phyloP scores from a whole-genome alignment of 106 monocot genomes.

The Acanthochlamys bracteata region DNA sequence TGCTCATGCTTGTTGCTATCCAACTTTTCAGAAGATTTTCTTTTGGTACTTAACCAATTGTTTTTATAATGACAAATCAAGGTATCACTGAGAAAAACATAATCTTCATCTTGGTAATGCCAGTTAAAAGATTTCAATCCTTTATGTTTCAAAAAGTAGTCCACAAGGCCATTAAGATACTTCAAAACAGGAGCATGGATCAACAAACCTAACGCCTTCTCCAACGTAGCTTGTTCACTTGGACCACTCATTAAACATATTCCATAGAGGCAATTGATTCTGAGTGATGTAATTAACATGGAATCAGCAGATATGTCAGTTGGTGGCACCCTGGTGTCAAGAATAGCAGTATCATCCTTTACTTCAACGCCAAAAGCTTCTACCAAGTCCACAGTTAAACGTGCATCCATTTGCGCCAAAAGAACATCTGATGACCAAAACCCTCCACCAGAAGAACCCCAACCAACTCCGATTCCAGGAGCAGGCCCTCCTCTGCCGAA shows the following conservation, averaged over 20 bases:
- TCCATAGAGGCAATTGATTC: conserved; percentile 48
- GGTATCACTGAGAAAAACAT: conserved; percentile 29
- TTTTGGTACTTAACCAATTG: conserved; percentile 70
- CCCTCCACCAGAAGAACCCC: conserved; percentile 77
- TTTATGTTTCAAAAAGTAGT: conserved; percentile 16
- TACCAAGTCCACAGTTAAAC: conserved; percentile 47
- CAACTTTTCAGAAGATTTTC: conserved; percentile 34
- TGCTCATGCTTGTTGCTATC: conserved; percentile 4
- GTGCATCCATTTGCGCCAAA: conserved; percentile 46
- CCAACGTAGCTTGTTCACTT: conserved; percentile 27
- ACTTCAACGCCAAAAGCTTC: conserved; percentile 21
- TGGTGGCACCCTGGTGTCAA: conserved; percentile 6
- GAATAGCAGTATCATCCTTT: conserved; percentile 10
- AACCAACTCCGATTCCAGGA: conserved; percentile 83
- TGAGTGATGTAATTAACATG: conserved; percentile 16
- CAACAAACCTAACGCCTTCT: conserved; percentile 52
- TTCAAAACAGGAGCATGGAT: conserved; percentile 51
- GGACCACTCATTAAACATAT: conserved; percentile 70
- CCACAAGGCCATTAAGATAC: conserved; percentile 39
- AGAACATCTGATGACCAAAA: conserved; percentile 63
- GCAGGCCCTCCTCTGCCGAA: conserved; percentile 94
- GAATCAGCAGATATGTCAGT: conserved; percentile 1
- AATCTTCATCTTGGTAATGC: conserved; percentile 49
- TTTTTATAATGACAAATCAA: conserved; percentile 61
- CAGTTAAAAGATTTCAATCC: conserved; percentile 31